Evolutionary conservation across 2,329 filamentous ascomycete species (phyloP), one percentile per base, ranked within the genome.

Genomic region (Coleophoma eucalyptorum): DNA sequence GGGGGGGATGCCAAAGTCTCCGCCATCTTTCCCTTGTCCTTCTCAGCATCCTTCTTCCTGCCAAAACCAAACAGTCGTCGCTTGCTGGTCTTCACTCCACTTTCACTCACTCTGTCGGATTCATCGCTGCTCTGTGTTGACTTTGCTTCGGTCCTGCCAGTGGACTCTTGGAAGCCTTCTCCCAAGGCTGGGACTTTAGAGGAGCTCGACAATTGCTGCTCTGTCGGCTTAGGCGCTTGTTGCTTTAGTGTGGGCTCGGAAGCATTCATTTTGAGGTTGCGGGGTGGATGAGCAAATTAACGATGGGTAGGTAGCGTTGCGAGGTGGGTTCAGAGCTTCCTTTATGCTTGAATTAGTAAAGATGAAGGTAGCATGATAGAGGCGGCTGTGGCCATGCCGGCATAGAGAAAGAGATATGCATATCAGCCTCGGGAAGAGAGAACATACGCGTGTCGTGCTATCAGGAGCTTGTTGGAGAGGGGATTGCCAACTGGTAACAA

Each of bases 51-150:
- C 51, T 73, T 26, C 69, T 84, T 85, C 72, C 80, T 84, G 50
- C 79, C 80, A 53, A 86, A 78, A 4, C 79, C 76, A 65, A 84
- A 85, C 26, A 86, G 69, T 53, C 75, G 74, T 56, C 80, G 73
- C 67, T 79, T 84, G 66, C 80, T 78, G 49, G 61, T 57, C 58
- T 75, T 77, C 19, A 58, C 58, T 31, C 67, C 69, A 46, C 63
- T 63, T 59, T 70, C 69, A 32, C 55, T 52, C 38, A 55, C 41
- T 5, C 51, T 55, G n/a, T 68, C 65, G 26, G 47, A 46, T 43
- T 65, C 61, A 51, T 64, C 60, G 46, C 59, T 62, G 50, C 51
- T 61, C 16, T 60, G 55, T 18, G 55, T 51, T 46, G 60, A 57
- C 50, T 56, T 58, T 11, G 57, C 52, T 32, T 54, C 45, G 26